Evolutionary conservation across 225 moss, liverwort and hornwort genomes (phyloP).

Genomic region (Polytrichum commune): DNA sequence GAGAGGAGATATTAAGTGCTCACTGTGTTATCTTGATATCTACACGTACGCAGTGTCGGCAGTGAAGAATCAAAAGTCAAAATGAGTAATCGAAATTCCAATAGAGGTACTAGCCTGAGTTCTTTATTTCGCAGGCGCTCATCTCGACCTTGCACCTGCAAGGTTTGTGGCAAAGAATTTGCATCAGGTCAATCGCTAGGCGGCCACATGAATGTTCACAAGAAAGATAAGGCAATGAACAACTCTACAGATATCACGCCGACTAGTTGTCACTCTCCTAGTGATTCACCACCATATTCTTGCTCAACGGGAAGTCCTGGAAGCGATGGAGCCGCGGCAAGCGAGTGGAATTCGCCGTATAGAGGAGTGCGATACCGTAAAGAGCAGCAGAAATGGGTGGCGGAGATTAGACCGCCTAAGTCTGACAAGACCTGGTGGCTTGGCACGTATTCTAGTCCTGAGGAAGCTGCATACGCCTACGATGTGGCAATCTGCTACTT

Average conservation of each 20-base stretch:
- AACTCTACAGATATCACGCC: background rate
- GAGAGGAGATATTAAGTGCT: too few species aligned
- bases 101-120: background rate
- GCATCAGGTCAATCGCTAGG: conserved; percentile 35
- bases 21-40: too few species aligned
- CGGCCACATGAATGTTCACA: conserved; percentile 50
- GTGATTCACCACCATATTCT: background rate
- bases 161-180: conserved; percentile 30
- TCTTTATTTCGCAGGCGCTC: background rate
- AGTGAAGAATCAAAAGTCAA: too few species aligned
- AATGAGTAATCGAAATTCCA: too few species aligned
- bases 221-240: conserved; percentile 12
- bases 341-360: conserved; percentile 5
- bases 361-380: conserved; percentile 41
- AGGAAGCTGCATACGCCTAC: conserved; percentile 44
- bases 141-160: conserved; percentile 25
- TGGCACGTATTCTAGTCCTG: conserved; percentile 33
- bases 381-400: conserved; percentile 46
- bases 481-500: conserved; percentile 51
- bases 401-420: conserved; percentile 39
- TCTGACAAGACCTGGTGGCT: conserved; percentile 39
- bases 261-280: background rate
- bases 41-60: too few species aligned
- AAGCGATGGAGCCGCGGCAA: background rate
- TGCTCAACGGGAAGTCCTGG: background rate